Evolutionary conservation across 139 green algal genomes (phyloP).

Genomic region (Tetradesmus lagerheimii): DNA sequence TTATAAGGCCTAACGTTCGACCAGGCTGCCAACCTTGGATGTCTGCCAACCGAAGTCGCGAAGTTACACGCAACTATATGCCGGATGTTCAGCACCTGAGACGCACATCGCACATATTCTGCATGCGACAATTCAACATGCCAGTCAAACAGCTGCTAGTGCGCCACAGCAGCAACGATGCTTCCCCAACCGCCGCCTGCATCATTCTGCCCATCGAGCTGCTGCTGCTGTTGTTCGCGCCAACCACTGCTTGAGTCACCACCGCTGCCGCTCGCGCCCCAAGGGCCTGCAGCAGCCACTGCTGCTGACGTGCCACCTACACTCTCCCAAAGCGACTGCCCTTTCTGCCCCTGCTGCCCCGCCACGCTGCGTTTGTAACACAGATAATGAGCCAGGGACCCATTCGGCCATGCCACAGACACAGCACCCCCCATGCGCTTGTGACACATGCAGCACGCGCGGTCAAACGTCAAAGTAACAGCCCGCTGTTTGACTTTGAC

Average conservation of each 20-base stretch:
- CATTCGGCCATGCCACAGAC: constrained; percentile 81
- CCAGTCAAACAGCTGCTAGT: background rate
- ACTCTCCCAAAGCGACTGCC: background rate
- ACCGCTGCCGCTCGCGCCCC: no score
- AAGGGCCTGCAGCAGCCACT: background rate
- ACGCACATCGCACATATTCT: no score
- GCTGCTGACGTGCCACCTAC: background rate
- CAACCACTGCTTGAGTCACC: background rate
- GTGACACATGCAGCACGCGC: constrained; percentile 86
- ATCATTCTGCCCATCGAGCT: background rate
- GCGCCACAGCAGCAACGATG: background rate
- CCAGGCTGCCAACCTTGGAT: background rate
- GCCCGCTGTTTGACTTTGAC: constrained; percentile 60
- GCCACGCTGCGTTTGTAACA: constrained; percentile 70
- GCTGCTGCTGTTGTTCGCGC: constrained; percentile 5
- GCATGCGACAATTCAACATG: no score
- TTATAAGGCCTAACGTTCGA: background rate
- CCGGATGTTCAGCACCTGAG: background rate
- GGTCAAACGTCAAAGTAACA: constrained; percentile 78
- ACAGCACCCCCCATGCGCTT: constrained; percentile 84
- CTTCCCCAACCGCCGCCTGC: background rate
- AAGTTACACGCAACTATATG: background rate
- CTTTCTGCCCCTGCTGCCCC: background rate
- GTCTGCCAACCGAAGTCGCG: background rate
- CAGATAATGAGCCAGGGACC: constrained; percentile 80